Conservation (phyloP, 148 eudicot species). For the Bassia scoparia region DNA sequence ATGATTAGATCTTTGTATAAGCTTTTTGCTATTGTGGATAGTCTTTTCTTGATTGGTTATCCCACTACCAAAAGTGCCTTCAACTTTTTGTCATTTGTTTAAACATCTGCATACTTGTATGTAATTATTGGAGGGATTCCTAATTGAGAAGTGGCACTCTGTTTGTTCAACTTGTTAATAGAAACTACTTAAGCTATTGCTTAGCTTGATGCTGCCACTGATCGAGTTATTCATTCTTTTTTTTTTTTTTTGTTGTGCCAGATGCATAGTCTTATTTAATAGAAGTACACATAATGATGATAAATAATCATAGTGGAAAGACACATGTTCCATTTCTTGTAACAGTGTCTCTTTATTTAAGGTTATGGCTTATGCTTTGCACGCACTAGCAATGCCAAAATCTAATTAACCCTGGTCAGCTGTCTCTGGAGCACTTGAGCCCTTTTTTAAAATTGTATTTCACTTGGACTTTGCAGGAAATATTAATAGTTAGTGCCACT, state of each 20-base stretch:
- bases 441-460: neutral
- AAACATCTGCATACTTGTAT: conserved; percentile 13
- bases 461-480: neutral
- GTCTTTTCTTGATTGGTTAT: conserved; percentile 21
- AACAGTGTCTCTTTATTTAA: neutral
- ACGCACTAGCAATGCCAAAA: neutral
- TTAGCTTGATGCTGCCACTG: conserved; percentile 19
- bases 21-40: conserved; percentile 27
- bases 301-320: conserved; percentile 9
- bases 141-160: neutral
- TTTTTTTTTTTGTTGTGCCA: conserved; percentile 21
- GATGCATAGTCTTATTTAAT: neutral
- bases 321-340: conserved; percentile 9
- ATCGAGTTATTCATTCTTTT: conserved; percentile 10
- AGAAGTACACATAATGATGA: neutral
- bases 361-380: conserved; percentile 13
- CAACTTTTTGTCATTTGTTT: conserved; percentile 24
- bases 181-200: conserved; percentile 4
- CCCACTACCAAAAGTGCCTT: conserved; percentile 34
- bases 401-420: neutral
- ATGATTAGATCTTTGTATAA: conserved; percentile 32
- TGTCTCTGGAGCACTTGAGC: neutral
- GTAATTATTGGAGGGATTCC: neutral
- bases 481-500: neutral
- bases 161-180: conserved; percentile 13